A percentile compares a stretch with the other conserved stretches of the same genome.
phyloP scores from a whole-genome alignment of 2,329 filamentous ascomycete genomes.

The Neofusicoccum cordaticola region DNA sequence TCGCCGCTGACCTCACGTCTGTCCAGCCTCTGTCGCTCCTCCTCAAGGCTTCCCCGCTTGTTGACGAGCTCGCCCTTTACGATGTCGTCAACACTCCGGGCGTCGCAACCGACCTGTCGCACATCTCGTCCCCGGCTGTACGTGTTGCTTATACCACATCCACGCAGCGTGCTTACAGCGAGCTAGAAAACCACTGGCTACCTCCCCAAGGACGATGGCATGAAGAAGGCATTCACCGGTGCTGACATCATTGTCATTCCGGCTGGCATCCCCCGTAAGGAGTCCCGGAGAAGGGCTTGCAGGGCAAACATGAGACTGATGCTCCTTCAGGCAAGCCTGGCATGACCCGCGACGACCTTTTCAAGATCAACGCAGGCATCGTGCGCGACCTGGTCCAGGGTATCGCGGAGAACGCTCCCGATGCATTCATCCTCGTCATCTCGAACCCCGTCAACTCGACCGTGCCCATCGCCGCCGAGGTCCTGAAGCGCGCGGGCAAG shows the following conservation, averaged over 20 bases:
- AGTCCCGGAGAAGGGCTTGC: not conserved
- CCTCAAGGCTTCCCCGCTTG: constrained; percentile 81
- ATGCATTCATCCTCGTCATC: constrained; percentile 94
- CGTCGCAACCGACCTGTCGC: constrained; percentile 92
- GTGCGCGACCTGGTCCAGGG: constrained; percentile 91
- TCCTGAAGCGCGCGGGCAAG: constrained; percentile 87
- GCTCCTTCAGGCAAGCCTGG: constrained; percentile 81
- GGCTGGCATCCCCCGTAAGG: constrained; percentile 91
- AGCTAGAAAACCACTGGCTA: constrained; percentile 78
- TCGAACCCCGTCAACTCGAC: constrained; percentile 99
- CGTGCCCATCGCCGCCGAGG: constrained; percentile 94
- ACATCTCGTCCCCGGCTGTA: constrained; percentile 89
- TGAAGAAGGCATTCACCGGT: constrained; percentile 84
- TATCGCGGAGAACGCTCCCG: constrained; percentile 81
- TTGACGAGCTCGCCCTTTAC: constrained; percentile 93
- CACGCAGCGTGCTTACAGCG: not conserved
- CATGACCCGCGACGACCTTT: constrained; percentile 98
- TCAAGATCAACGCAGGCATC: constrained; percentile 99
- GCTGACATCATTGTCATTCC: constrained; percentile 97
- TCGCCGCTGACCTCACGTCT: constrained; percentile 1
- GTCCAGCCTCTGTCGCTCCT: constrained; percentile 88
- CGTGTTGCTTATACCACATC: constrained; percentile 30
- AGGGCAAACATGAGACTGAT: not conserved
- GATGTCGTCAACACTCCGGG: constrained; percentile 99
- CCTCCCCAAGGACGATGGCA: constrained; percentile 78